Conservation (phyloP, 208 protist genomes). For the Balamuthia mandrillaris region DNA sequence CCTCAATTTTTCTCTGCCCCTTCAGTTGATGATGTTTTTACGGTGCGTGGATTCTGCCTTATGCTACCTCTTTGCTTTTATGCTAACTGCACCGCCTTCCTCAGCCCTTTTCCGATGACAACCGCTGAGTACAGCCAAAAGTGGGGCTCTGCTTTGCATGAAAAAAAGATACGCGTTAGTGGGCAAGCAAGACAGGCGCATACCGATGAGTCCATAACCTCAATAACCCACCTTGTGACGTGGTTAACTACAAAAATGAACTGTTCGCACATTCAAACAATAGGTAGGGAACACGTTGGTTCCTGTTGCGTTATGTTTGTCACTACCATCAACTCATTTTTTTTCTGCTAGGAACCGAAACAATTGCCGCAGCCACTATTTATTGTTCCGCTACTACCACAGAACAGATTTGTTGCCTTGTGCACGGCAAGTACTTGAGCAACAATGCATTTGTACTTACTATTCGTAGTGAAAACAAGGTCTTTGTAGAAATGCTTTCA, state of each 20-base stretch:
- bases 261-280: slow-evolving; percentile 7
- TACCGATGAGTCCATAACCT: too few relatives aligned
- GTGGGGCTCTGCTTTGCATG: background rate
- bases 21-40: background rate
- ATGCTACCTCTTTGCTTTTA: background rate
- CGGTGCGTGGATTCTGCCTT: background rate
- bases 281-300: too few relatives aligned
- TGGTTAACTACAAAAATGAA: background rate
- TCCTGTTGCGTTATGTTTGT: too few relatives aligned
- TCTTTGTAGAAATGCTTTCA: too few relatives aligned
- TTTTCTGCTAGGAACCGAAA: background rate
- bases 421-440: too few relatives aligned
- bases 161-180: slow-evolving; percentile 1
- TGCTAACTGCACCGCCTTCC: background rate
- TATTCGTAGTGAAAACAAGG: too few relatives aligned
- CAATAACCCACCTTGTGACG: background rate
- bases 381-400: background rate
- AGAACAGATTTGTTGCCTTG: background rate
- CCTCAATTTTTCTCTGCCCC: background rate
- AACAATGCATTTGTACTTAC: too few relatives aligned
- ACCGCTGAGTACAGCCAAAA: background rate
- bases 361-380: background rate
- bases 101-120: background rate
- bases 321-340: background rate
- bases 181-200: background rate